Base-by-base conservation (phyloP, 2,329 filamentous ascomycete genomes). In the Hymenoscyphus linearis region DNA sequence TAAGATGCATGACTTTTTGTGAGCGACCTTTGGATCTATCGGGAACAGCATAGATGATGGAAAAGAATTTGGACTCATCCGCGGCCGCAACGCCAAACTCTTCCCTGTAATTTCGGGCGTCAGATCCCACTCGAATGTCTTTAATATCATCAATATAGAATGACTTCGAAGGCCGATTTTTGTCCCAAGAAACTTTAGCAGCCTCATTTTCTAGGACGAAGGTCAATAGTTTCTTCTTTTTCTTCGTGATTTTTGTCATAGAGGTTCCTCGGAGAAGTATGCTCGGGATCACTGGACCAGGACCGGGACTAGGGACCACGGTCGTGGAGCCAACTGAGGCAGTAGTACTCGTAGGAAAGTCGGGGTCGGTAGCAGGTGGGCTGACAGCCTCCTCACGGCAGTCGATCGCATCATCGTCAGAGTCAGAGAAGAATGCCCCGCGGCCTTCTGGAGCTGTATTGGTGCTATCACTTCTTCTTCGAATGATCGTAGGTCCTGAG, bases 81-180 rank as follows among this genome's bases (percentile, higher is more conserved):
- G 84, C 78, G 57, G 87, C 83, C 0, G 87, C 77, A 25, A 95
- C 78, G 44, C 86, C 85, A 71, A 89, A 90, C 74, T 97, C 93
- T 69, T 93, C 86, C 50, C 91, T 88, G 73, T 96, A 96, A 72
- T 96, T 93, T 61, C 90, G 86, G 18, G 93, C 91, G 72, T 98
- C 91, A 13, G 84, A 83, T 18, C 91, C 92, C 36, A 87, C 85
- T 64, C 93, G 87, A 55, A 98, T 92, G 71, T 96, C 92, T 70
- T 90, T 89, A 70, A 99, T 93, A 73, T 98, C 92, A 70, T 99
- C 95, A 65, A 99, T 90, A 74, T 96, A 96, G 66, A 99, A 89
- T 58, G 85, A 86, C 74, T 97, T 98, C 26, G 86, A 84, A 0
- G 89, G 87, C 37, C 90, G 86, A 9, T 82, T 85, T 54, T 86